These are phyloP conservation scores for Raphanus raphanistrum DNA, from an alignment of 345 rosid species.

Conservation along the genomic window DNA sequence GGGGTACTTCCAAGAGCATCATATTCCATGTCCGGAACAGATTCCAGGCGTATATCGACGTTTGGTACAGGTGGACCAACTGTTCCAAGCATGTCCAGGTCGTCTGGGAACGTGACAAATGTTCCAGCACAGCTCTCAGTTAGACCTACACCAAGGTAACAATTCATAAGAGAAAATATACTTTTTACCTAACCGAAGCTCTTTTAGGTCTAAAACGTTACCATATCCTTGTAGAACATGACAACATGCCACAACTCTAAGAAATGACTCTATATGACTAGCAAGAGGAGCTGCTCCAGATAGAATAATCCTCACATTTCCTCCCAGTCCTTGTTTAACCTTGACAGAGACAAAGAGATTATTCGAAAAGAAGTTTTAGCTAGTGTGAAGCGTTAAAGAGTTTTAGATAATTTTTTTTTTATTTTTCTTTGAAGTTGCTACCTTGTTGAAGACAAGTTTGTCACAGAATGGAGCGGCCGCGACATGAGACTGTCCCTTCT, in stretches of 20 bases:
- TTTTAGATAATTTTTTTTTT: background rate
- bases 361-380: background rate
- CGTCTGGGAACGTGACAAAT: slow-evolving; percentile 77
- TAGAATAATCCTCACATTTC: slow-evolving; percentile 71
- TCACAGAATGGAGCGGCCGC: slow-evolving; percentile 78
- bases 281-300: slow-evolving; percentile 93
- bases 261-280: slow-evolving; percentile 70
- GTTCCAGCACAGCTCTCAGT: slow-evolving; percentile 94
- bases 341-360: slow-evolving; percentile 20
- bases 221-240: slow-evolving; percentile 97
- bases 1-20: slow-evolving; percentile 76
- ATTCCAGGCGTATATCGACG: slow-evolving; percentile 74
- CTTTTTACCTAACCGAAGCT: background rate
- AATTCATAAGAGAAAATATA: background rate
- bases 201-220: slow-evolving; percentile 16
- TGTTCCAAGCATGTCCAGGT: slow-evolving; percentile 70
- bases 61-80: slow-evolving; percentile 96
- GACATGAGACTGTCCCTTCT: slow-evolving; percentile 51
- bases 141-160: slow-evolving; percentile 50
- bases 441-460: slow-evolving; percentile 81
- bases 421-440: slow-evolving; percentile 3
- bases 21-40: slow-evolving; percentile 83
- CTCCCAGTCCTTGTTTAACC: slow-evolving; percentile 90
- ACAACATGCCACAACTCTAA: slow-evolving; percentile 88
- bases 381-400: background rate